Evolutionary conservation across 208 protist species (phyloP), one percentile per base, ranked within the genome.

Genomic region (Perkinsela sp.): DNA sequence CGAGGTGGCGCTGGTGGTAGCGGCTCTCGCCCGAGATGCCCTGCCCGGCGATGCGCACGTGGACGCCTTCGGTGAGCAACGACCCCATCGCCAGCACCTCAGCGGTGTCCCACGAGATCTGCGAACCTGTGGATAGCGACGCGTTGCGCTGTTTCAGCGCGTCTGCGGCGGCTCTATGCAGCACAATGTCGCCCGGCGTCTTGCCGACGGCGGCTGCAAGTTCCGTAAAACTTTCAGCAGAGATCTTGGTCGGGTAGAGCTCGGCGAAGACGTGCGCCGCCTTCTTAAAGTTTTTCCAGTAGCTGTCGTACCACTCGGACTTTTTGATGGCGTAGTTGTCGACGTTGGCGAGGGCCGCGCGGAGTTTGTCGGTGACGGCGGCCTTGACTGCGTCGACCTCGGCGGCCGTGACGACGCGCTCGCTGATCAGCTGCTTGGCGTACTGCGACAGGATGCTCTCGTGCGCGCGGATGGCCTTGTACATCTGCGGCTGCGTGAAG

Each of bases 401-500:
- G 68, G 80, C 74, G 70, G 72, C 32, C 0, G 82, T 93, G 31
- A 94, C 73, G 66, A 88, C 72, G 31, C 81, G 78, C 31, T 93
- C 79, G 13, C 73, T 71, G 67, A 94, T 77, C 22, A 95, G 78
- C 67, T 75, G 30, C n/a, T 83, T 74, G 1, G 78, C 80, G 75
- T 95, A 96, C 15, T 72, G 69, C 1, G 77, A 76, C 66, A 96
- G 88, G 13, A 93, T 80, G 71, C 91, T 77, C 16, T 75, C 79
- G 70, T 87, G 86, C 67, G 81, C 78, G 2, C 76, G 77, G 71
- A 97, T 95, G 40, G 76, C 80, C 29, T 88, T 80, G 80, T 97
- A 97, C 91, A 97, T 94, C 30, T 91, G 75, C 48, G 93, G 93
- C 83, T 97, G 92, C 32, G 95, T 98, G 77, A 97, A 97, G 75